Evolutionary conservation across 2,329 filamentous ascomycete species (phyloP).

Genomic region (Aotearoamyces nothofagi): DNA sequence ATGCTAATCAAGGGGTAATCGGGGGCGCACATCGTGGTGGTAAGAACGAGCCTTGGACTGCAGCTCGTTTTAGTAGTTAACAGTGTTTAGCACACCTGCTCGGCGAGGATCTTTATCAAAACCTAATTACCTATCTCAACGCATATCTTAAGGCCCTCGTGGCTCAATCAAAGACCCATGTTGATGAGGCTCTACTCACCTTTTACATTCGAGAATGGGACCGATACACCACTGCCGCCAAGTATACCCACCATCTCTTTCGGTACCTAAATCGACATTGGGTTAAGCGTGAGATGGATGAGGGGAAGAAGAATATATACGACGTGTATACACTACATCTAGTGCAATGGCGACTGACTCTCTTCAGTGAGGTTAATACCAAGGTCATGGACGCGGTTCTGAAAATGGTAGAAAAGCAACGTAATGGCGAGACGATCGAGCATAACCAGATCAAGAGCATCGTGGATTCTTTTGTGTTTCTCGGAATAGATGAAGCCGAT

Average conservation of each 20-base stretch:
- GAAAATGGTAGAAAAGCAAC: constrained; percentile 90
- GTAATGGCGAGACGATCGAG: constrained; percentile 95
- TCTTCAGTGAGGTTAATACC: constrained; percentile 69
- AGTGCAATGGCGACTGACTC: constrained; percentile 85
- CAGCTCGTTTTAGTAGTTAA: constrained; percentile 7
- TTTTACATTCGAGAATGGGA: constrained; percentile 98
- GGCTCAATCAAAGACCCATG: constrained; percentile 59
- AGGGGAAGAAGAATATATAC: constrained; percentile 95
- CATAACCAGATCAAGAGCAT: constrained; percentile 94
- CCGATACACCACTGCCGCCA: constrained; percentile 86
- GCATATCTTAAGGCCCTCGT: constrained; percentile 58
- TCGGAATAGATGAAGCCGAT: constrained; percentile 87
- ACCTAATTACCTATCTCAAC: constrained; percentile 74
- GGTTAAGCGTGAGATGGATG: constrained; percentile 98
- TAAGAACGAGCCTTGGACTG: constrained; percentile 19
- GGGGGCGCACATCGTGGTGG: constrained; percentile 56
- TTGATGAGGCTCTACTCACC: constrained; percentile 75
- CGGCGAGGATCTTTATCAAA: constrained; percentile 89
- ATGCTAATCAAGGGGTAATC: constrained; percentile 26
- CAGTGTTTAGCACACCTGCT: constrained; percentile 64
- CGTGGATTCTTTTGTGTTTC: constrained; percentile 88
- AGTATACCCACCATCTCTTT: constrained; percentile 96
- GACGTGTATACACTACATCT: constrained; percentile 96
- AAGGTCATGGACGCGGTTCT: constrained; percentile 94
- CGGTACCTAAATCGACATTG: constrained; percentile 93